These are phyloP conservation scores for Angomonas ambiguus DNA, from an alignment of 208 protist genomes.

Conservation along the genomic window DNA sequence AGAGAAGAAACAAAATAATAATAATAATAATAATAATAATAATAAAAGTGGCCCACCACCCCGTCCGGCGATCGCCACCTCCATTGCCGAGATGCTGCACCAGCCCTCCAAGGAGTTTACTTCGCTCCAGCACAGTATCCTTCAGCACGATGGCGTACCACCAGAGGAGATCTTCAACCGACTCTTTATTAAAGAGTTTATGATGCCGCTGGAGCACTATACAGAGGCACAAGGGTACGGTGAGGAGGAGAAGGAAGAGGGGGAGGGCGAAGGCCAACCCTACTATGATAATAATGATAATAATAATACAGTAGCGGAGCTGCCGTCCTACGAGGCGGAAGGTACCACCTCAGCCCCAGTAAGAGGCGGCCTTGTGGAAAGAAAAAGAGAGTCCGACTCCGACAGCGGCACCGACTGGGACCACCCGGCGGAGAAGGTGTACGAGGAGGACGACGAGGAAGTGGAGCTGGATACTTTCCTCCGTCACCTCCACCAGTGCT, in stretches of 20 bases:
- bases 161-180: neutral
- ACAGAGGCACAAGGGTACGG: neutral
- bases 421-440: neutral
- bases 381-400: neutral
- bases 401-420: neutral
- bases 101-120: neutral
- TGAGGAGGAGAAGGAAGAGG: neutral
- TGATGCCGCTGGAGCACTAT: neutral
- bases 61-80: neutral
- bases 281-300: neutral
- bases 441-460: neutral
- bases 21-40: constrained; percentile 5
- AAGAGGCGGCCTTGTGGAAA: neutral
- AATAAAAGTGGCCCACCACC: no score
- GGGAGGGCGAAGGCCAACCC: neutral
- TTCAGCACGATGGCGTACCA: neutral
- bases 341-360: neutral
- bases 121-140: neutral
- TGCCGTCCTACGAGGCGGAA: neutral
- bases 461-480: neutral
- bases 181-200: constrained; percentile 2
- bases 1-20: neutral
- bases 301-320: neutral
- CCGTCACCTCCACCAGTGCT: neutral
- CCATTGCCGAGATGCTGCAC: constrained; percentile 1